Conservation (phyloP, 805 yeast species). For the Myxozyma neotropica region DNA sequence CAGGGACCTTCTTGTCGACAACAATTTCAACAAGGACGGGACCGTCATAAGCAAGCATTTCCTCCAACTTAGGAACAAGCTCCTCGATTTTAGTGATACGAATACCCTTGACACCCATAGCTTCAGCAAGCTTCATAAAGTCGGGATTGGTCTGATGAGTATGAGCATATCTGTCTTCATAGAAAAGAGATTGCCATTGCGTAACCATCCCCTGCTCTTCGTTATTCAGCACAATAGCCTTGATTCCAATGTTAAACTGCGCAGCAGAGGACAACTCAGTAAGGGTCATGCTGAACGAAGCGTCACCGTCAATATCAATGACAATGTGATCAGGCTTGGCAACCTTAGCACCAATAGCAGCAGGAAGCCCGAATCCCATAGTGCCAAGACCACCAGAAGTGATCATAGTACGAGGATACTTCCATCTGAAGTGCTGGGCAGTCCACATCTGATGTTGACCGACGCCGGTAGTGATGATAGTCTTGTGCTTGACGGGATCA, state of each 20-base stretch:
- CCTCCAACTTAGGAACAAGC: constrained; percentile 57
- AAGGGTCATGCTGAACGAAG: constrained; percentile 97
- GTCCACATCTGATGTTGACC: constrained; percentile 99
- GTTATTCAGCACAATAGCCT: constrained; percentile 85
- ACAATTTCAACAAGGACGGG: constrained; percentile 90
- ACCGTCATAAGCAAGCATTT: constrained; percentile 74
- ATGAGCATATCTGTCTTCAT: constrained; percentile 96
- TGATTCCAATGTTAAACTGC: constrained; percentile 89
- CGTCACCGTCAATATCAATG: constrained; percentile 98
- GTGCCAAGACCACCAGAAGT: constrained; percentile 99
- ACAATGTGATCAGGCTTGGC: constrained; percentile 94
- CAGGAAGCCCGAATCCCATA: constrained; percentile 97
- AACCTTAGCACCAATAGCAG: constrained; percentile 98
- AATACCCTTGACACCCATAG: constrained; percentile 88
- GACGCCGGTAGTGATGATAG: constrained; percentile 94
- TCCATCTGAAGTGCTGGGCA: constrained; percentile 96
- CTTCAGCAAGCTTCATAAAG: constrained; percentile 88
- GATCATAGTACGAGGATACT: constrained; percentile 85
- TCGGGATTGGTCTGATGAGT: constrained; percentile 96
- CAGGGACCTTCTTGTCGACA: constrained; percentile 91
- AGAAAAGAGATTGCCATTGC: constrained; percentile 97
- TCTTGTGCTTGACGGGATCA: constrained; percentile 63
- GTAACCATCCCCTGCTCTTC: constrained; percentile 99
- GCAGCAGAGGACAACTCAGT: constrained; percentile 92
- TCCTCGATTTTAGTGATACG: constrained; percentile 72